Evolutionary conservation across 2,329 filamentous ascomycete species (phyloP), one percentile per base, ranked within the genome.

Genomic region (Pseudogymnoascus sp.): DNA sequence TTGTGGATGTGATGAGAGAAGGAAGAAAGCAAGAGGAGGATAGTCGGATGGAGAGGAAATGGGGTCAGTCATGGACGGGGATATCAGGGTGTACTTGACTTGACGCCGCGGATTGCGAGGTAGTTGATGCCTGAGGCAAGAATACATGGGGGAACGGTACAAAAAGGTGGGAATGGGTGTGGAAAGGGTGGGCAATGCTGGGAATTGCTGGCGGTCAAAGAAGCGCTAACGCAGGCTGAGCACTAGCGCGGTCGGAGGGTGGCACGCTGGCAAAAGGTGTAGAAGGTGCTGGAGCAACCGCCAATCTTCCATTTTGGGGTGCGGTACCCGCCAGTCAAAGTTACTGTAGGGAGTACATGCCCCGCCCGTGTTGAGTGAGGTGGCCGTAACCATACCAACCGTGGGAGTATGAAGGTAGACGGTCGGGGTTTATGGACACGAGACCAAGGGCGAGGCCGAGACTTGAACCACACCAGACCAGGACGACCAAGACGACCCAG

Each of bases 71-170:
- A 56, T 56, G 50, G 28, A 56, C 28, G 50, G 50, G 50, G 50
- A 56, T 56, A 56, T 56, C 50, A 56, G 50, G 50, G 50, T 56
- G 50, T 56, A 56, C 50, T 56, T 56, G 50, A 56, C n/a, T 36
- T 56, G 50, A 56, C 28, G 50, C 50, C 50, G 50, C 28, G 28
- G 50, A 36, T 14, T 34, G 50, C 10, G n/a, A 34, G 11, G 10
- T 34, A 34, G 1, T 12, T 5, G 2, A 1, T 18, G 50, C 50
- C 50, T 56, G 50, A 56, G 50, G 50, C 50, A 34, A 1, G n/a
- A 34, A 34, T 56, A n/a, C 28, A 14, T 56, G 28, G 5, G 50
- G 50, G 50, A 34, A 56, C 50, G 28, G 50, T 56, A 56, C 50
- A 34, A 34, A 56, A 18, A 14, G 28, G 50, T 53, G 46, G 46